Base-by-base conservation (phyloP, 371 early-diverging fungal species). In the Mortierella polycephala region DNA sequence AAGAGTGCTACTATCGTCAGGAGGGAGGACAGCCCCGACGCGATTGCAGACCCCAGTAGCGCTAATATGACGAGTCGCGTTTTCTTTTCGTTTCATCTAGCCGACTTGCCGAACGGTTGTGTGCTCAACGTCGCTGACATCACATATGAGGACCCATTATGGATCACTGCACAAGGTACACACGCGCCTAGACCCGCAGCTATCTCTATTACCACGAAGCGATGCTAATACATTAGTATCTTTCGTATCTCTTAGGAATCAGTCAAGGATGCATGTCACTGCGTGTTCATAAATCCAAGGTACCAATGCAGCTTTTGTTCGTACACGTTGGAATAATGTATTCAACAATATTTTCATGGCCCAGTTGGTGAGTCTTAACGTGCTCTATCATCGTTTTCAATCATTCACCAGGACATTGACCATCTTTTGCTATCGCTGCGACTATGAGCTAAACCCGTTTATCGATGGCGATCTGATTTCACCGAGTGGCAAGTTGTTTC, bases 371-470 rank as follows among this genome's bases (percentile, higher is more conserved):
- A 30, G 30, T 30, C 30, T 4, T 30, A 30, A 30, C 30, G 40
- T 21, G 18, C 14, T 23, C 52, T 62, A 44, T 23, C 41, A n/a
- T 41, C 18, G 56, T 37, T 40, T 64, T 16, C 21, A n/a, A 47
- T 52, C n/a, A 58, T 20, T 39, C 8, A 7, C 12, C 39, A 81
- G 81, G 52, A 63, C 82, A 5, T 62, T 83, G 57, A 74, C 74
- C 2, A 77, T 83, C 50, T 81, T 54, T 51, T 83, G 83, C 49
- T 69, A 77, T 57, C 62, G 49, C n/a, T 83, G 83, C 64, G 59
- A 64, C 11, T 61, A 52, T 41, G 83, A 73, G 44, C 54, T 83
- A 47, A 81, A 83, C 50, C 83, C 83, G 21, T 81, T 83, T 46
- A 55, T 49, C 45, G 70, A 73, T 41, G 56, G 53, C 14, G 50